A percentile compares a stretch with the other conserved stretches of the same genome.
phyloP scores from a whole-genome alignment of 2,329 filamentous ascomycete species.

The Trichoderma lentiforme region DNA sequence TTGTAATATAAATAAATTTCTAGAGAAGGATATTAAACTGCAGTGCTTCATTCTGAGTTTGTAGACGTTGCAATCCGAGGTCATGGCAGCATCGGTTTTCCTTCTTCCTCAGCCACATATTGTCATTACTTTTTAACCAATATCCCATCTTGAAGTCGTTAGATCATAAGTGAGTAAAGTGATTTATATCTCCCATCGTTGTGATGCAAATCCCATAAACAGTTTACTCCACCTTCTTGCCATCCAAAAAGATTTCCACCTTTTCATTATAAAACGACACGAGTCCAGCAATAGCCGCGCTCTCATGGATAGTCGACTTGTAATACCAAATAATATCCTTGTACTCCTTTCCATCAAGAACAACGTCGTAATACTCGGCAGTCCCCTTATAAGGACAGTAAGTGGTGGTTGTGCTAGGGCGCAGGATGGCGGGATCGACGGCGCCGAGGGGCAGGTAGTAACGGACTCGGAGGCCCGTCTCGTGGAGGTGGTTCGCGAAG shows the following conservation, averaged over 20 bases:
- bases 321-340: conserved; percentile 64
- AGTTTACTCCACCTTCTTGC: conserved; percentile 28
- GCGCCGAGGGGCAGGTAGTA: conserved; percentile 57
- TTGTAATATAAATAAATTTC: neutral
- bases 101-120: neutral
- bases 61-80: neutral
- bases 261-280: conserved; percentile 68
- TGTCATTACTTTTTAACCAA: neutral
- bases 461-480: conserved; percentile 57
- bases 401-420: conserved; percentile 50
- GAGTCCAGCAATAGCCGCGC: conserved; percentile 50
- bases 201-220: neutral
- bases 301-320: conserved; percentile 53
- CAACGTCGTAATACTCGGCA: conserved; percentile 59
- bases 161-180: neutral
- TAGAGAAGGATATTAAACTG: neutral
- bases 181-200: neutral
- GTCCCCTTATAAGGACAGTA: conserved; percentile 66
- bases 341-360: conserved; percentile 41
- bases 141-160: neutral
- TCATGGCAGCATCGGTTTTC: neutral
- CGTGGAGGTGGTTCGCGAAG: conserved; percentile 53
- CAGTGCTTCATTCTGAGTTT: neutral
- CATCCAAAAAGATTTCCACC: conserved; percentile 60
- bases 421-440: conserved; percentile 44